Percentiles rank a stretch among this genome's conserved stretches.
These are phyloP conservation scores for Proteromonas lacertae DNA, from an alignment of 352 stramenopile genomes.

Conservation along the genomic window DNA sequence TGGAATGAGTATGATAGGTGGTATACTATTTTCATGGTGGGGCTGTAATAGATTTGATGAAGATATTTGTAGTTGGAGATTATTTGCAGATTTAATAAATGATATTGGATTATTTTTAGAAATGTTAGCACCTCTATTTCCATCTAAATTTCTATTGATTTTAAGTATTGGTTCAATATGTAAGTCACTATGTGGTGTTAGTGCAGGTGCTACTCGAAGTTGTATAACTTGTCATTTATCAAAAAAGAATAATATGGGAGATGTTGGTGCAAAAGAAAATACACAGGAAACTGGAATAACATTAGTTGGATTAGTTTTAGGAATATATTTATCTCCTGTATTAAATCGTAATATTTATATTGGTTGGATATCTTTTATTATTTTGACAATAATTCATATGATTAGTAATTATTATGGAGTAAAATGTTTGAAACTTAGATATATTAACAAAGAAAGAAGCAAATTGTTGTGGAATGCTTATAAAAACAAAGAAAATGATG, in stretches of 20 bases:
- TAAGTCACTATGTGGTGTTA: slow-evolving; percentile 46
- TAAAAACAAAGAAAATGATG: too few relatives aligned
- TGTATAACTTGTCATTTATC: slow-evolving; percentile 12
- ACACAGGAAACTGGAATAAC: not conserved
- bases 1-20: slow-evolving; percentile 19
- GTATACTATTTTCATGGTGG: slow-evolving; percentile 38
- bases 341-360: too few relatives aligned
- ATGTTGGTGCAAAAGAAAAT: not conserved
- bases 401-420: too few relatives aligned
- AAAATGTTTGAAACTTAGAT: too few relatives aligned
- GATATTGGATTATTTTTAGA: slow-evolving; percentile 36
- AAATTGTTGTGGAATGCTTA: too few relatives aligned
- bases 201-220: slow-evolving; percentile 27
- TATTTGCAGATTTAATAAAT: slow-evolving; percentile 53
- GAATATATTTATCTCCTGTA: not conserved
- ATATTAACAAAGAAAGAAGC: too few relatives aligned
- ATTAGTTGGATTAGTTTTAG: not conserved
- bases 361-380: too few relatives aligned
- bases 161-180: slow-evolving; percentile 32
- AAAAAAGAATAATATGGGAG: not conserved
- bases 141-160: slow-evolving; percentile 6
- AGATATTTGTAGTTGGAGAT: slow-evolving; percentile 43
- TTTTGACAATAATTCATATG: too few relatives aligned
- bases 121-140: slow-evolving; percentile 8
- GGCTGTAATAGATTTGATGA: slow-evolving; percentile 34